Base-by-base conservation (phyloP, 768 basidiomycete genomes). In the Lentinus brumalis region DNA sequence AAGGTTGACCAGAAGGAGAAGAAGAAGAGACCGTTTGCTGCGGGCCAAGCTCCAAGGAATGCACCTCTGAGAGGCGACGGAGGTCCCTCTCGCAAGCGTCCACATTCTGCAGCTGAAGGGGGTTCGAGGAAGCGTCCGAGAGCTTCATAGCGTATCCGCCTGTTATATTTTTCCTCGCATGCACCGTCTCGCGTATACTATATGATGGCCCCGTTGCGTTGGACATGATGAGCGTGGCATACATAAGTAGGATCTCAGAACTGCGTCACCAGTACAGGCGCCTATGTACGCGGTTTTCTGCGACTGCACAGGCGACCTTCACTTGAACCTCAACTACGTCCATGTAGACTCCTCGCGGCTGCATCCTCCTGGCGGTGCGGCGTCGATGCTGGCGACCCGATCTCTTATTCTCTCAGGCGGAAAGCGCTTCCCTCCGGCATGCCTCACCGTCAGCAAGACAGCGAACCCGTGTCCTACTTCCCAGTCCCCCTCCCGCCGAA, bases 1-100 rank as follows among this genome's bases (percentile, higher is more conserved):
- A 96, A 95, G 79, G 77, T 88, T 18, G 82, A 82, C 53, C 92
- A 94, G 74, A 94, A 91, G 73, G 95, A 96, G 79, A 96, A 96
- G 76, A 89, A 85, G 68, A 87, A 83, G 58, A 78, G 93, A 55
- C 95, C 95, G 12, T 88, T 86, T 71, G 70, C 78, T 2, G 16
- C 55, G 2, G 62, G 62, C 0, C 49, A 56, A 18, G 18, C 62
- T 26, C 53, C 61, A 18, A 49, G 62, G 7, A 29, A 53, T 39
- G 35, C 18, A 6, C 58, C 12, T 26, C 30, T 38, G 45, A 29
- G 65, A 62, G 61, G 67, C 30, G 61, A 60, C 49, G 57, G 60
- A 12, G 57, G 56, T 31, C 61, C 32, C 16, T 56, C 49, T 5
- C 50, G 15, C 12, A 52, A 52, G 31, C 50, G 50, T 35, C 16